Evolutionary conservation across 202 grass and related monocot genomes (phyloP).

Genomic region (Digitaria exilis): DNA sequence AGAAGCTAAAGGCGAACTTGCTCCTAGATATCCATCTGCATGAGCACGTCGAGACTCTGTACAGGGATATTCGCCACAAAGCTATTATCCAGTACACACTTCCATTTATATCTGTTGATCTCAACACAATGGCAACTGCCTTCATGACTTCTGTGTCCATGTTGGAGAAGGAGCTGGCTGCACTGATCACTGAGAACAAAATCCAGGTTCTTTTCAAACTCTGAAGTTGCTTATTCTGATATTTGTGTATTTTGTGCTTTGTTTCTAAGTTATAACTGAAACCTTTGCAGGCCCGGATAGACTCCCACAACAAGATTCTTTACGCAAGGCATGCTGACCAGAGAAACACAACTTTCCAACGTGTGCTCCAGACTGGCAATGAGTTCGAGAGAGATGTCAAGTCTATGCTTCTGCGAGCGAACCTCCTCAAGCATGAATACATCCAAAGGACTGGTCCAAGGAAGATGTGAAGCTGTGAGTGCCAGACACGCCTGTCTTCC

Average conservation of each 20-base stretch:
- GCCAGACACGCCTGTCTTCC: not conserved
- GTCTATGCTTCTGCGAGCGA: slow-evolving; percentile 86
- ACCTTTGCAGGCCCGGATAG: slow-evolving; percentile 83
- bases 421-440: slow-evolving; percentile 88
- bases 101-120: slow-evolving; percentile 96
- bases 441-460: slow-evolving; percentile 46
- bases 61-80: slow-evolving; percentile 93
- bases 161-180: slow-evolving; percentile 92
- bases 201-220: slow-evolving; percentile 62
- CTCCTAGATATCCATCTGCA: slow-evolving; percentile 90
- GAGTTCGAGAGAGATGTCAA: slow-evolving; percentile 86
- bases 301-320: slow-evolving; percentile 99
- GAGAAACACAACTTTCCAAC: slow-evolving; percentile 90
- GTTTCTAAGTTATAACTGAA: slow-evolving; percentile 22
- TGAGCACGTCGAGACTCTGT: slow-evolving; percentile 78
- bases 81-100: slow-evolving; percentile 96
- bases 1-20: slow-evolving; percentile 90
- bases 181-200: slow-evolving; percentile 78
- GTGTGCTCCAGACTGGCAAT: slow-evolving; percentile 71
- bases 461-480: slow-evolving; percentile 60
- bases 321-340: slow-evolving; percentile 97
- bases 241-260: not conserved
- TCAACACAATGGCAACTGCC: slow-evolving; percentile 83
- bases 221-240: not conserved
- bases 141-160: slow-evolving; percentile 78